A percentile compares a stretch with the other conserved stretches of the same genome.
phyloP scores from a whole-genome alignment of 1,284 basidiomycete species.

The Microbotryum saponariae region DNA sequence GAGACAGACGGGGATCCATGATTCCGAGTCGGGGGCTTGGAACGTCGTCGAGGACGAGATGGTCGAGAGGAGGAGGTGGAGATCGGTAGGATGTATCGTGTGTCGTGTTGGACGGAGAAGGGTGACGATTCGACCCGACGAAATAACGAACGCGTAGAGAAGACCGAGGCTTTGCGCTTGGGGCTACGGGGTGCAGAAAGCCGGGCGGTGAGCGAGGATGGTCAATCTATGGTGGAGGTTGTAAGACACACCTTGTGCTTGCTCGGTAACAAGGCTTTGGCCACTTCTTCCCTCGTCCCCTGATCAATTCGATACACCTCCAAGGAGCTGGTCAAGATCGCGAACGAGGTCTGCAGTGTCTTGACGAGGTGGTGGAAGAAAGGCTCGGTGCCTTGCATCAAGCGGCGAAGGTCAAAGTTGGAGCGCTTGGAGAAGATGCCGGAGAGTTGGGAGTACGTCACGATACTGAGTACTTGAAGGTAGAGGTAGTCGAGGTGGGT shows the following conservation, averaged over 20 bases:
- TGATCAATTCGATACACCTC: constrained; percentile 28
- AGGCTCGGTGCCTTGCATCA: constrained; percentile 79
- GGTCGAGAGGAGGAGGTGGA: constrained; percentile 42
- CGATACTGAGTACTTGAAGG: constrained; percentile 80
- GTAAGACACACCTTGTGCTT: constrained; percentile 61
- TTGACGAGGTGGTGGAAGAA: constrained; percentile 64
- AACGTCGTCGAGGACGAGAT: constrained; percentile 51
- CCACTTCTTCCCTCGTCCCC: constrained; percentile 51
- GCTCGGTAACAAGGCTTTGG: constrained; percentile 65
- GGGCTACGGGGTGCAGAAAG: constrained; percentile 2
- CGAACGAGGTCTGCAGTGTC: constrained; percentile 56
- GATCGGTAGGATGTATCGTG: constrained; percentile 77
- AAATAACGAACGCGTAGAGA: constrained; percentile 79
- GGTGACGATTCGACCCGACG: constrained; percentile 70
- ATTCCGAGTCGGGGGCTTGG: constrained; percentile 65
- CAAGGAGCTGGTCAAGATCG: constrained; percentile 21
- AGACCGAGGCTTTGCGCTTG: constrained; percentile 53
- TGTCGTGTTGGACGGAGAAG: constrained; percentile 84
- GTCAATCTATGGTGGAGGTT: neutral
- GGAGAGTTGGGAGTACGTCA: constrained; percentile 73
- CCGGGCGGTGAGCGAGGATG: neutral
- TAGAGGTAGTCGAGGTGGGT: constrained; percentile 91
- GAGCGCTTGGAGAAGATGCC: constrained; percentile 77
- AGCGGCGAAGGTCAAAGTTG: constrained; percentile 81
- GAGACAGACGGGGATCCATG: constrained; percentile 91